Conservation (phyloP, 108 stramenopile genomes). For the Nitzschia sp. region DNA sequence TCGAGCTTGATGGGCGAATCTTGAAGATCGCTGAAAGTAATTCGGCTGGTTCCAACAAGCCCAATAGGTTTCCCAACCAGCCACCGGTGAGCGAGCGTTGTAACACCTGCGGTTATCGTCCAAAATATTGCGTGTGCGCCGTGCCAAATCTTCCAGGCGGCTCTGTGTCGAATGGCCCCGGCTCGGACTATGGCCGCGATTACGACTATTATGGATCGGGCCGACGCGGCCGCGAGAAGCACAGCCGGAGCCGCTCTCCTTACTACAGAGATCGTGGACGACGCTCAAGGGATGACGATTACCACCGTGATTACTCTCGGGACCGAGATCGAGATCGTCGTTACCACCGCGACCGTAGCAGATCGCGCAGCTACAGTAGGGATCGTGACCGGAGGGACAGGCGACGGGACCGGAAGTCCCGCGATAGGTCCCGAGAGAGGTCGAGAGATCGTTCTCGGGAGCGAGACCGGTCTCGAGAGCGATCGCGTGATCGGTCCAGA, state of each 20-base stretch:
- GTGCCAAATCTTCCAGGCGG: constrained; percentile 46
- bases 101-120: constrained; percentile 78
- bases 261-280: constrained; percentile 47
- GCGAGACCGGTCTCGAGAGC: constrained; percentile 15
- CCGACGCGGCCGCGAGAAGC: constrained; percentile 46
- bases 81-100: constrained; percentile 62
- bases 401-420: constrained; percentile 32
- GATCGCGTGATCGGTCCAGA: constrained; percentile 16
- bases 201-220: constrained; percentile 42
- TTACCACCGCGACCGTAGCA: constrained; percentile 36
- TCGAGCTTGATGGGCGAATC: constrained; percentile 77
- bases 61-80: constrained; percentile 31
- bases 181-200: constrained; percentile 41
- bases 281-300: constrained; percentile 36
- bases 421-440: constrained; percentile 30
- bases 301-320: constrained; percentile 29
- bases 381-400: constrained; percentile 37
- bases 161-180: constrained; percentile 34
- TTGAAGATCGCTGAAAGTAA: constrained; percentile 86
- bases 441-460: constrained; percentile 10
- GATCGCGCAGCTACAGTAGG: constrained; percentile 40
- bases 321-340: constrained; percentile 31
- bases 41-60: constrained; percentile 69
- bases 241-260: constrained; percentile 68
- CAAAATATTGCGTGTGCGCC: constrained; percentile 78